Base-by-base conservation (phyloP, 1,284 basidiomycete species). In the Ceratobasidium sp. region DNA sequence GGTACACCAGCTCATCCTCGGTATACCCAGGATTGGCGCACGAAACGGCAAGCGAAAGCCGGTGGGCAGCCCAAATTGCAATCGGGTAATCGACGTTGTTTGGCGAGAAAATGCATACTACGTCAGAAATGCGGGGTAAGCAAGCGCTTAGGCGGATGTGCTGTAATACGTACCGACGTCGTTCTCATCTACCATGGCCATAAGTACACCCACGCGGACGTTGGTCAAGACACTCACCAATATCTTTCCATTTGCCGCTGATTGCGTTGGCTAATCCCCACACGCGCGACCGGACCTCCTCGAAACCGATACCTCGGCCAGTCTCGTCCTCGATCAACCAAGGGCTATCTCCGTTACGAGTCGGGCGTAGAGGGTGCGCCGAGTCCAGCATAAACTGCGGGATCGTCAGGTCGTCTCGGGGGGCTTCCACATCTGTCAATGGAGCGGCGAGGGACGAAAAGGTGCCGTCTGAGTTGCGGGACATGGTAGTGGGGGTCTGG, bases 21-120 rank as follows among this genome's bases (percentile, higher is more conserved):
- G 83, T 84, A 75, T 89, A 93, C 6, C 86, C 81, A 0, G 91
- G 90, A 74, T 93, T 94, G 0, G 86, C 86, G 20, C 82, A 70
- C 20, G 58, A 42, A 5, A 54, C 38, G 15, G 45, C 58, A 13
- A 20, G 49, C 22, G 35, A 62, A 15, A 92, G 78, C 43, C 85
- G 84, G 73, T 92, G 90, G 0, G 82, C 78, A 1, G 90, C 93
- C 91, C 92, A 94, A n/a, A n/a, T n/a, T n/a, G n/a, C n/a, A n/a
- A n/a, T n/a, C n/a, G n/a, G n/a, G n/a, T n/a, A n/a, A n/a, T 92
- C 91, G 91, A 70, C 22, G 35, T 31, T 12, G 43, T 52, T 64
- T 10, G 38, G 27, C 56, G 29, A 64, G 42, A 50, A 27, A 6
- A 45, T 6, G 45, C 38, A 35, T 3, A 35, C 20, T 29, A 13